Evolutionary conservation across 306 rosid genomes (phyloP), one percentile per base, ranked within the genome.

Genomic region (Adenanthera pavonina): DNA sequence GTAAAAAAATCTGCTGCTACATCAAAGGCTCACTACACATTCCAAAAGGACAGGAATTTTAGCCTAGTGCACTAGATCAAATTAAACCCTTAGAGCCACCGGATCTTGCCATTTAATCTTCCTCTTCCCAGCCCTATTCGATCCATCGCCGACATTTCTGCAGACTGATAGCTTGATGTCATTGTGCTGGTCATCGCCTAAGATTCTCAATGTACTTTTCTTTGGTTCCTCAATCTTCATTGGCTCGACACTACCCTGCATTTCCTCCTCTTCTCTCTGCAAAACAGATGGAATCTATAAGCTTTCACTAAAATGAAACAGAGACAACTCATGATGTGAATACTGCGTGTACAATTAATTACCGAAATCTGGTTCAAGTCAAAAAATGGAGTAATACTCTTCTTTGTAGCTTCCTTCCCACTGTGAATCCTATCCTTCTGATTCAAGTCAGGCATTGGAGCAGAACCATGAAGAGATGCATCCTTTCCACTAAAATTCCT

Each of bases 51-150:
- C 4, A 20, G 76, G 76, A 83, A 83, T 66, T 78, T 73, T 33
- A 76, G 16, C 71, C 82, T 61, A 62, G 64, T 69, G 65, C 47
- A 40, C 57, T 71, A 52, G 41, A 89, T 95, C 89, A 95, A 83
- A 92, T 93, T 89, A 95, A 84, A 92, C 98, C 91, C 97, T 90
- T 53, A 93, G 85, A 48, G 98, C 98, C 79, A 96, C 97, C 84
- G 88, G 98, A 82, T 96, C 98, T 85, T 94, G 99, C 99, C 99
- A 96, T 68, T 97, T 84, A 77, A 96, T 96, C 95, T 96, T 96
- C 85, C 99, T 92, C 85, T 96, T 96, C 84, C 94, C 94, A 5
- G 92, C 53, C 75, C 97, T 88, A 76, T 72, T 94, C 5, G 99
- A 34, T 49, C 97, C 99, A 33, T 81, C 92, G 8, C 94, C 97